These are phyloP conservation scores for Neurospora sp. DNA, from an alignment of 2,329 filamentous ascomycete genomes.

Conservation along the genomic window DNA sequence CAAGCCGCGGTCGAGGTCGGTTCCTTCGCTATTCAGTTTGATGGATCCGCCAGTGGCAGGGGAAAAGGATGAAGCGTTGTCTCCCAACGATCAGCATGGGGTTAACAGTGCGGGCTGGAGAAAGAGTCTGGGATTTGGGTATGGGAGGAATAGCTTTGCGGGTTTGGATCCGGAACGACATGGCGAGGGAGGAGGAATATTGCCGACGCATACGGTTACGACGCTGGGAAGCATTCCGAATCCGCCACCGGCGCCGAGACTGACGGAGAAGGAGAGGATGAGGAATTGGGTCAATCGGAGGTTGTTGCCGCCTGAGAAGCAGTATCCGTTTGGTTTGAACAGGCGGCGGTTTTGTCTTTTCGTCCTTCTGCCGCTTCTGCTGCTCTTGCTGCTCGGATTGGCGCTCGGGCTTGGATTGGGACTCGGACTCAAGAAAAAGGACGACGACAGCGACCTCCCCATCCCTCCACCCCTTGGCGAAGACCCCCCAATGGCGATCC, in stretches of 20 bases:
- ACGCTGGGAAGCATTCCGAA: background rate
- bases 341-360: background rate
- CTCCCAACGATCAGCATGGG: background rate
- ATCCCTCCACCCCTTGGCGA: conserved; percentile 1
- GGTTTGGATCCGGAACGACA: background rate
- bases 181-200: background rate
- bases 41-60: background rate
- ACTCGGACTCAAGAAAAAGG: background rate
- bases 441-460: background rate
- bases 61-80: background rate
- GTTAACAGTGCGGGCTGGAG: background rate
- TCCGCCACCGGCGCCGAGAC: background rate
- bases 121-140: background rate
- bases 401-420: conserved; percentile 10
- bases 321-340: background rate
- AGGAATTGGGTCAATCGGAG: background rate
- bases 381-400: conserved; percentile 9
- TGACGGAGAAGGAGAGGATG: background rate
- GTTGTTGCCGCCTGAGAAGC: background rate
- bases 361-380: background rate
- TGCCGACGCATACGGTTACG: conserved; percentile 1
- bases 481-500: conserved; percentile 17
- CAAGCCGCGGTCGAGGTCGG: background rate
- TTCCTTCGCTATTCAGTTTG: background rate
- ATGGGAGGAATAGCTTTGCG: background rate